Base-by-base conservation (phyloP, 2,329 filamentous ascomycete genomes). In the Neofusicoccum sp. region DNA sequence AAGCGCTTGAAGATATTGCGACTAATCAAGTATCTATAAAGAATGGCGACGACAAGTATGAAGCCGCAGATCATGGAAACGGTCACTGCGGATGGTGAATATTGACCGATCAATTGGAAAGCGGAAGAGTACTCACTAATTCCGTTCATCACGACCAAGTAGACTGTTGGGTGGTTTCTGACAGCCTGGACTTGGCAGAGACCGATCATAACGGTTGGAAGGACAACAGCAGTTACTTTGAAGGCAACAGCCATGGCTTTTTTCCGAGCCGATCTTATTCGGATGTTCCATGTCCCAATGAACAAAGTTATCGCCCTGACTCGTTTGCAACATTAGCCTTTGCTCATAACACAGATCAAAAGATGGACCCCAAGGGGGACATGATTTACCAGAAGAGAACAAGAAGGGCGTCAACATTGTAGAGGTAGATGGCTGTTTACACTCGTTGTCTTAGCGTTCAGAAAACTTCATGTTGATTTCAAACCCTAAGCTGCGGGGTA, bases 211-310 rank as follows among this genome's bases (percentile, higher is more conserved):
- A 61, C 16, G 3, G 59, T 47, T 9, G 59, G 59, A 6, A 61
- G 59, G 11, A 52, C 4, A 2, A 45, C 12, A 9, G 59, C 59
- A 7, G 29, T 61, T 6, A 44, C 12, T 11, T 61, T 61, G 36
- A 61, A 45, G 8, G 41, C 36, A 6, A 45, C 16, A 29, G 59
- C 44, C 59, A 61, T 61, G 3, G 4, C 34, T 14, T 28, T 52
- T 34, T 61, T 61, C 14, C 31, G 14, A 6, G 12, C 29, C 4
- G 37, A n/a, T 22, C 31, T 52, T n/a, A 61, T 39, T 29, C 59
- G 59, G n/a, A 61, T 61, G 14, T 61, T 61, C 44, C 37, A 61
- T 7, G 59, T 61, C 4, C 59, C 59, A 14, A 61, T 54, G 47
- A 61, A 61, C 1, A 61, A 31, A 43, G 59, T 61, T 14, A 61